Conservation (phyloP, 2,329 filamentous ascomycete genomes). For the Alternaria atra region DNA sequence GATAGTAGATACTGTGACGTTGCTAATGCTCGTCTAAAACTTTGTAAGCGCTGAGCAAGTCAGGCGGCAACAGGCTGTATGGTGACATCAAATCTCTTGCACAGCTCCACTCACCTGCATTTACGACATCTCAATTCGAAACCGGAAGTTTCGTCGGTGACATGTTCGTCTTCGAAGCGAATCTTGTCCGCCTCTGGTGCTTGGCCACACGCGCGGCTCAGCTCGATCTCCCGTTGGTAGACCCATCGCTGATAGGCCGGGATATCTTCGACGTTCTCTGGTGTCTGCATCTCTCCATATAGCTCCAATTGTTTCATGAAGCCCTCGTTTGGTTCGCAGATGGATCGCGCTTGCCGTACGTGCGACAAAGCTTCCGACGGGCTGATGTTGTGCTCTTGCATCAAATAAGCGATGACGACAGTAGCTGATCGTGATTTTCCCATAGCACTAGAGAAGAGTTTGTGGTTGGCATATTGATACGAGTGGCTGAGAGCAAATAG, state of each 20-base stretch:
- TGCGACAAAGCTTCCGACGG: conserved; percentile 73
- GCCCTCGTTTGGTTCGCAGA: conserved; percentile 88
- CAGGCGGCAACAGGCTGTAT: conserved; percentile 15
- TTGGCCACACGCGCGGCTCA: conserved; percentile 75
- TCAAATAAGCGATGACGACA: conserved; percentile 83
- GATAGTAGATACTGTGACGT: conserved; percentile 73
- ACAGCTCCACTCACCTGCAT: conserved; percentile 70
- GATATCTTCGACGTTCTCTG: conserved; percentile 71
- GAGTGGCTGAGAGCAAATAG: conserved; percentile 34
- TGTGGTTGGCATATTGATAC: conserved; percentile 46
- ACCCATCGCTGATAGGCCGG: conserved; percentile 84
- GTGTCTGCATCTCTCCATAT: conserved; percentile 87
- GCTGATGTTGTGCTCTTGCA: conserved; percentile 64
- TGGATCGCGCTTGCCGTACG: conserved; percentile 74
- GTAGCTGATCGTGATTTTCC: conserved; percentile 93
- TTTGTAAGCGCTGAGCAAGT: conserved; percentile 38
- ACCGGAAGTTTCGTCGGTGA: conserved; percentile 49
- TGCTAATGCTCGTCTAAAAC: conserved; percentile 65
- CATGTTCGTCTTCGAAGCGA: conserved; percentile 78
- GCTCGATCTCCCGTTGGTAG: conserved; percentile 71
- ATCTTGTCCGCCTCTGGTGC: conserved; percentile 80
- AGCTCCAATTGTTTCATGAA: conserved; percentile 90
- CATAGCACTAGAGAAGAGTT: conserved; percentile 75
- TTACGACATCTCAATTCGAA: conserved; percentile 86
- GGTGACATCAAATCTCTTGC: conserved; percentile 13